Percentiles rank a stretch among this genome's conserved stretches.
Conservation (phyloP, 2,329 filamentous ascomycete species). For the Ilyonectria sp. region DNA sequence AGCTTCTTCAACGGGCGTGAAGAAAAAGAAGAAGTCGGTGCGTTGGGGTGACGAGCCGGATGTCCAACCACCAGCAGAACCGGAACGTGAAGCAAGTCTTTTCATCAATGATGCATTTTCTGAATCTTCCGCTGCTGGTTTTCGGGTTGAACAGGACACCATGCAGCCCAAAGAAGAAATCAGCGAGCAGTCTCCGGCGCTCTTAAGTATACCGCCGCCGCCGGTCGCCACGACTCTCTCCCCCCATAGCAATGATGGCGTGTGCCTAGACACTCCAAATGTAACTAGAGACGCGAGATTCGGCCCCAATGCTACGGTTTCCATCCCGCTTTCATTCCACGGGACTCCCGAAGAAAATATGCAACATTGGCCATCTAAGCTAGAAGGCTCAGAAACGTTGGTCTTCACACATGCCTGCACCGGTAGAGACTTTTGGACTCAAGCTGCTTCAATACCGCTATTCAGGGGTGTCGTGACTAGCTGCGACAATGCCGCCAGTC, state of each 20-base stretch:
- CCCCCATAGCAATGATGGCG: not conserved
- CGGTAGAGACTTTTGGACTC: constrained; percentile 50
- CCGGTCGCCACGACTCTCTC: constrained; percentile 11
- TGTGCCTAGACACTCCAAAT: constrained; percentile 5
- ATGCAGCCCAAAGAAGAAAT: constrained; percentile 3
- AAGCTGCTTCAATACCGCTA: constrained; percentile 29
- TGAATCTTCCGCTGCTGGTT: not conserved
- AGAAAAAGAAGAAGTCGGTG: constrained; percentile 47
- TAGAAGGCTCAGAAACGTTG: constrained; percentile 46
- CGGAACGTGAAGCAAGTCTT: constrained; percentile 42
- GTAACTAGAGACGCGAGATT: constrained; percentile 39
- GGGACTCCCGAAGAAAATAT: constrained; percentile 7
- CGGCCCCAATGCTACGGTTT: constrained; percentile 23
- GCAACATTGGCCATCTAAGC: constrained; percentile 46
- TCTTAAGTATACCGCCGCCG: not conserved
- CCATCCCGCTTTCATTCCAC: constrained; percentile 36
- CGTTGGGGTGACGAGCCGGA: constrained; percentile 42
- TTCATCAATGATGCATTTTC: constrained; percentile 37
- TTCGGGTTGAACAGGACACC: not conserved
- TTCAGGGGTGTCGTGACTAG: constrained; percentile 42
- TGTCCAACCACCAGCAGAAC: constrained; percentile 27
- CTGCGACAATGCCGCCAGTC: constrained; percentile 13
- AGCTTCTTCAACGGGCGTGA: constrained; percentile 17
- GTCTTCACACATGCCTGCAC: constrained; percentile 55
- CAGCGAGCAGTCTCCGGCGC: not conserved